Percentiles rank a stretch among this genome's conserved stretches.
These are phyloP conservation scores for Lachnellula occidentalis DNA, from an alignment of 2,329 filamentous ascomycete genomes.

Conservation along the genomic window DNA sequence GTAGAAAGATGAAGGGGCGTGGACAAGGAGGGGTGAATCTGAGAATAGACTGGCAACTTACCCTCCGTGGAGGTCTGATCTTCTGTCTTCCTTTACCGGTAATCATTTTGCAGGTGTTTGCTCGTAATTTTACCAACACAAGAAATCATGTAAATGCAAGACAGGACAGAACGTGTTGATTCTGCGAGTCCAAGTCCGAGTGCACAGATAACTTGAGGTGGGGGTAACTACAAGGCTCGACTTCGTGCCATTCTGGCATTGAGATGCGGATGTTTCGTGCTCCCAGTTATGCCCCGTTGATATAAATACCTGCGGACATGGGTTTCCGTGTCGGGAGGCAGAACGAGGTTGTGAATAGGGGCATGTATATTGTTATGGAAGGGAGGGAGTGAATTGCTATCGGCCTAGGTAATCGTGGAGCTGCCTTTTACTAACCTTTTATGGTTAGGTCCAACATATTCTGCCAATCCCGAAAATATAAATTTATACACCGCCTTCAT, in stretches of 20 bases:
- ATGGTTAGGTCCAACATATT: neutral
- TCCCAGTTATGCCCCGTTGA: neutral
- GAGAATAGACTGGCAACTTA: conserved; percentile 38
- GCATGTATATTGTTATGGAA: neutral
- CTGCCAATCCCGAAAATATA: neutral
- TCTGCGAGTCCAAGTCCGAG: neutral
- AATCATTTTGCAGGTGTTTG: conserved; percentile 36
- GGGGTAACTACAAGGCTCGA: conserved; percentile 2
- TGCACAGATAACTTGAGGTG: neutral
- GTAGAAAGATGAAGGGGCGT: neutral
- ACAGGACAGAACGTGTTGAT: neutral
- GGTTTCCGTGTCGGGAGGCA: no score
- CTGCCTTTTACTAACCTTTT: neutral
- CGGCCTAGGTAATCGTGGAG: neutral
- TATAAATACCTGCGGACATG: conserved; percentile 1
- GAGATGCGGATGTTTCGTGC: neutral
- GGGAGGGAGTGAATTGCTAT: neutral
- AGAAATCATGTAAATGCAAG: neutral
- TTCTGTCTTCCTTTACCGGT: conserved; percentile 50
- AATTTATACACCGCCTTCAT: neutral
- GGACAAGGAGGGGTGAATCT: conserved; percentile 5
- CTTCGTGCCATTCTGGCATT: neutral
- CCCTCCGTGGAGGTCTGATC: conserved; percentile 62
- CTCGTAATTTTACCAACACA: neutral
- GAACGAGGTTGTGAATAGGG: neutral